Conservation (phyloP, 169 alveolate species). For the Besnoitia besnoiti region DNA sequence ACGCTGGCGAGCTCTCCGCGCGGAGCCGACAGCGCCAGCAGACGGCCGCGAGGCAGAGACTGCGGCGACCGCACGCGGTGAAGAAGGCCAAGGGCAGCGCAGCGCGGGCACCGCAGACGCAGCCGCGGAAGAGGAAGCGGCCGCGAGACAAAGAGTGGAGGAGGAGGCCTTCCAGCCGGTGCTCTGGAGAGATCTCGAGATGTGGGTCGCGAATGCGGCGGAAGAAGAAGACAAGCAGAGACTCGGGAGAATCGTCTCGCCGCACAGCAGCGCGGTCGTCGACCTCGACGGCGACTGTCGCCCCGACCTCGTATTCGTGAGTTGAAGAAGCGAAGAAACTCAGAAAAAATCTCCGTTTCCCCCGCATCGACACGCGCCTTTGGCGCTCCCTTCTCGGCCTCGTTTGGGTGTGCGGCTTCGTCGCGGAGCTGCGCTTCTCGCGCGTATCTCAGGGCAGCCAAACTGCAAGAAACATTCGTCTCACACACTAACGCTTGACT, state of each 20-base stretch:
- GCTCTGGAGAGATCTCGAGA: neutral
- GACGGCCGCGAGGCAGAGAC: no score
- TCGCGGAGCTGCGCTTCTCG: neutral
- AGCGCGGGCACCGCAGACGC: neutral
- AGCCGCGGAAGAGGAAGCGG: neutral
- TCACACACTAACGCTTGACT: no score
- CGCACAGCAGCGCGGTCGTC: conserved; percentile 55
- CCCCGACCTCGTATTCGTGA: conserved; percentile 38
- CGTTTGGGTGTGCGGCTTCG: no score
- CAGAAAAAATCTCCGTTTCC: neutral
- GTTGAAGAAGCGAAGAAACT: no score
- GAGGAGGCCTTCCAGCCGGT: neutral
- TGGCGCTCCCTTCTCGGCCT: neutral
- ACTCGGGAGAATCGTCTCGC: conserved; percentile 6
- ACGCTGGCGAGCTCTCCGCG: neutral
- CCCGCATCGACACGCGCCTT: neutral
- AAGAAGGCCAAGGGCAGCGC: neutral
- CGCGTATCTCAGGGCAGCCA: neutral
- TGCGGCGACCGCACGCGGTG: no score
- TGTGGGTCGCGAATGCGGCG: conserved; percentile 22
- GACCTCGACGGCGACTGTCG: conserved; percentile 60
- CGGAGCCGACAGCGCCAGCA: neutral
- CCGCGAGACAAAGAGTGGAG: neutral
- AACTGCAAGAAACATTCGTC: neutral
- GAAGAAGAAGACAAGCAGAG: conserved; percentile 15